A percentile compares a stretch with the other conserved stretches of the same genome.
These are phyloP conservation scores for Eragrostis curvula DNA, from an alignment of 176 grass and related monocot genomes.

Conservation along the genomic window DNA sequence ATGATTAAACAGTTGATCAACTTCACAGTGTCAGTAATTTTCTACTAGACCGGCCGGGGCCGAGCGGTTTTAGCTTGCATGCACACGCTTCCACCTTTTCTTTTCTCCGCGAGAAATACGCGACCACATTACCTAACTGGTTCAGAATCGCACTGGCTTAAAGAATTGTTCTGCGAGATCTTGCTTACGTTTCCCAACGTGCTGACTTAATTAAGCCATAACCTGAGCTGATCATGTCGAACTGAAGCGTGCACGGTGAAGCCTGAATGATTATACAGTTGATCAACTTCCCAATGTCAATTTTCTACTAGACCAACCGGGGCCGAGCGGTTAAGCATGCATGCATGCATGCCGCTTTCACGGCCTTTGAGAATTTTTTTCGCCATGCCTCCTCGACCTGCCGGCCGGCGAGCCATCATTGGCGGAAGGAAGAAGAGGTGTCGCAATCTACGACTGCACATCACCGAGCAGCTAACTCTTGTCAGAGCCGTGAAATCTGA, in stretches of 20 bases:
- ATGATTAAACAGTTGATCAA: constrained; percentile 3
- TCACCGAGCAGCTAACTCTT: background rate
- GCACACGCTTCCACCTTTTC: background rate
- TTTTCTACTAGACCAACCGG: background rate
- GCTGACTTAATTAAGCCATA: background rate
- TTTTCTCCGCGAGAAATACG: background rate
- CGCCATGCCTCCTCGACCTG: background rate
- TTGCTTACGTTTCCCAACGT: background rate
- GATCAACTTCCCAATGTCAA: background rate
- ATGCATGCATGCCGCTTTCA: constrained; percentile 25
- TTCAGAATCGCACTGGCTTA: background rate
- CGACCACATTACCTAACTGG: background rate
- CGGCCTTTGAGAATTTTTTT: constrained; percentile 1
- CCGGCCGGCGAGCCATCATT: constrained; percentile 37
- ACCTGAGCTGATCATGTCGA: background rate
- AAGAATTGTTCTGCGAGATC: background rate
- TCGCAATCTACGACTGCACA: constrained; percentile 2
- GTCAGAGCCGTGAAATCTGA: constrained; percentile 5
- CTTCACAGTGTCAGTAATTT: too few relatives aligned
- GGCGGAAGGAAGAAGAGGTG: background rate
- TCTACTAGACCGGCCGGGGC: too few relatives aligned
- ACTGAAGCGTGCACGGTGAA: background rate
- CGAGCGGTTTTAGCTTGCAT: too few relatives aligned
- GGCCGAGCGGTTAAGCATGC: background rate
- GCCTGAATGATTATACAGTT: background rate